Percentiles rank a stretch among this genome's conserved stretches.
phyloP scores from a whole-genome alignment of 2,329 filamentous ascomycete species.

The Mycosphaerelloides madeirae region DNA sequence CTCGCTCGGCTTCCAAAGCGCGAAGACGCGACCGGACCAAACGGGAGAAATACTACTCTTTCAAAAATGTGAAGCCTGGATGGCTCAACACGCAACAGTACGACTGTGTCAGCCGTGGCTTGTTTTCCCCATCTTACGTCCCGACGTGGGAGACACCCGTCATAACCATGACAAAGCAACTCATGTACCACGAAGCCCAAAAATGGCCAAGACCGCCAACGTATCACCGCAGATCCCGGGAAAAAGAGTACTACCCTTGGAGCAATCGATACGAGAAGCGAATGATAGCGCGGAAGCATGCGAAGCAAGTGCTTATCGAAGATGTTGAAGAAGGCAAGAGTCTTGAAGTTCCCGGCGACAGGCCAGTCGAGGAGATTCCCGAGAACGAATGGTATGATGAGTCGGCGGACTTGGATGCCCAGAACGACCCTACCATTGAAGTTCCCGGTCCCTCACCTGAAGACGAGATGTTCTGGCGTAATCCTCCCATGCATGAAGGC shows the following conservation, averaged over 20 bases:
- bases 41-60: conserved; percentile 13
- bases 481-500: no score
- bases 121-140: not conserved
- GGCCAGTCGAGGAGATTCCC: no score
- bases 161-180: not conserved
- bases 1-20: conserved; percentile 15
- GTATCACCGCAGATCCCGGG: not conserved
- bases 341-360: no score
- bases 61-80: conserved; percentile 11
- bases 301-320: not conserved
- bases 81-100: conserved; percentile 8
- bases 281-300: not conserved
- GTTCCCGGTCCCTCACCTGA: no score
- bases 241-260: not conserved
- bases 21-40: conserved; percentile 8
- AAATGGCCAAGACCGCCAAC: not conserved
- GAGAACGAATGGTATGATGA: no score
- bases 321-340: not conserved
- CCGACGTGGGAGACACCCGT: not conserved
- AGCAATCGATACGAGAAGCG: not conserved
- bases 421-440: no score
- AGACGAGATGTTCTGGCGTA: no score
- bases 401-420: no score
- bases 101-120: not conserved
- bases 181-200: conserved; percentile 1